These are phyloP conservation scores for Linnemannia hyalina DNA, from an alignment of 192 early-diverging fungal species.

Conservation along the genomic window DNA sequence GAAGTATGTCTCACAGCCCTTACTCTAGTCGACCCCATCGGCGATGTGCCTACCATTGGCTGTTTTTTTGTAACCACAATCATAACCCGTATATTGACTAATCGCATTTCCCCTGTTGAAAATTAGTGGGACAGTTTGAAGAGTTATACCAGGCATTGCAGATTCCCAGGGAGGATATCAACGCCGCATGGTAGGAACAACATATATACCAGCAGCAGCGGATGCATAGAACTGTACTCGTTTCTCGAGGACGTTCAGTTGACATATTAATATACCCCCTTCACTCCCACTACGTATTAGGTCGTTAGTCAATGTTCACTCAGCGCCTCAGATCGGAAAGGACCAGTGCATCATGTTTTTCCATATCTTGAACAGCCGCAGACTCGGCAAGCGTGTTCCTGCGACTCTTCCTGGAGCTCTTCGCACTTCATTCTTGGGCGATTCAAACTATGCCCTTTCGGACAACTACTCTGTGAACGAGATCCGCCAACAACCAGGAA, in stretches of 20 bases:
- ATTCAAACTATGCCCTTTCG: conserved; percentile 59
- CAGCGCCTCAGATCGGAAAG: conserved; percentile 65
- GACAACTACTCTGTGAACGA: conserved; percentile 57
- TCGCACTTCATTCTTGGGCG: conserved; percentile 65
- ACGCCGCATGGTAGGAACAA: conserved; percentile 63
- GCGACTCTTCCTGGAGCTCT: conserved; percentile 63
- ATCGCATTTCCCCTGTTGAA: background rate
- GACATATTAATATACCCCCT: background rate
- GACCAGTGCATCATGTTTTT: conserved; percentile 70
- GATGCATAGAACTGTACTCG: background rate
- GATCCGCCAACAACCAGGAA: conserved; percentile 53
- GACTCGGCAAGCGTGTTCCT: conserved; percentile 65
- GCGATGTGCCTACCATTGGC: background rate
- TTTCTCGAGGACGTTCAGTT: background rate
- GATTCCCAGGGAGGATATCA: conserved; percentile 65
- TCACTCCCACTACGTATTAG: conserved; percentile 23
- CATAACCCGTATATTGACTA: background rate
- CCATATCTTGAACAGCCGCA: conserved; percentile 69
- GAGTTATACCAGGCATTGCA: conserved; percentile 67
- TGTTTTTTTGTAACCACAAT: background rate
- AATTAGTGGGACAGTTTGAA: conserved; percentile 67
- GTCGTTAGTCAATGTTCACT: conserved; percentile 69
- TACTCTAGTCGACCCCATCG: background rate
- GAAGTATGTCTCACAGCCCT: conserved; percentile 56
- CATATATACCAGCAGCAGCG: background rate